Evolutionary conservation across 352 stramenopile genomes (phyloP), one percentile per base, ranked within the genome.

Genomic region (Aphanomyces astaci): DNA sequence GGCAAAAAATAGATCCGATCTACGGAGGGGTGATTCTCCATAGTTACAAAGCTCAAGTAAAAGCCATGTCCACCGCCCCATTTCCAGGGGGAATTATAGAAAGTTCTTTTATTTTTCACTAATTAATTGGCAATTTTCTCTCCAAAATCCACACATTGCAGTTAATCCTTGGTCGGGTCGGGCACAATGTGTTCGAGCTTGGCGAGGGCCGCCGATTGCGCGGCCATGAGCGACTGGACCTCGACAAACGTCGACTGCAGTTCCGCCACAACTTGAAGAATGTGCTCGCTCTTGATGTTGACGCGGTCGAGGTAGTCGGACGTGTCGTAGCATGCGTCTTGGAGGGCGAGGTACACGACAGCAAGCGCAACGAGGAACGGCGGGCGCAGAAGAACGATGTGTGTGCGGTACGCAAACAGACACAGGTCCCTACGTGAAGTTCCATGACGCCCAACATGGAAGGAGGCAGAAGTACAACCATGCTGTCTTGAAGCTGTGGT

Each of bases 311-410:
- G 92, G 69, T 94, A 84, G 43, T 90, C 77, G 19, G 75, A 75
- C 11, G 82, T 80, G 71, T 95, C 78, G 69, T 92, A 95, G 30
- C 81, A 83, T 9, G 84, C 79, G 54, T 93, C 84, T 11, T 86
- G 70, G 59, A 83, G 88, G 25, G 85, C 80, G 62, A 95, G 91
- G 70, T 90, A 92, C 1, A 78, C 80, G 1, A 82, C 83, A 0
- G 87, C 87, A 69, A 92, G 90, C 28, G 87, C 87, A n/a, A 95
- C 80, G 83, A 95, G 91, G 71, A 95, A 95, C 25, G 86, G 84
- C 33, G 86, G 84, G 63, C 93, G 79, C 33, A 93, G 73, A 62
- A 93, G 72, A 48, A 95, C 92, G 69, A 95, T 89, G 64, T 92
- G 81, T 0, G 86, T 93, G 49, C 86, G 86, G 32, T 92, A 95